phyloP scores from a whole-genome alignment of 352 stramenopile genomes.

The Phytophthora citrophthora region DNA sequence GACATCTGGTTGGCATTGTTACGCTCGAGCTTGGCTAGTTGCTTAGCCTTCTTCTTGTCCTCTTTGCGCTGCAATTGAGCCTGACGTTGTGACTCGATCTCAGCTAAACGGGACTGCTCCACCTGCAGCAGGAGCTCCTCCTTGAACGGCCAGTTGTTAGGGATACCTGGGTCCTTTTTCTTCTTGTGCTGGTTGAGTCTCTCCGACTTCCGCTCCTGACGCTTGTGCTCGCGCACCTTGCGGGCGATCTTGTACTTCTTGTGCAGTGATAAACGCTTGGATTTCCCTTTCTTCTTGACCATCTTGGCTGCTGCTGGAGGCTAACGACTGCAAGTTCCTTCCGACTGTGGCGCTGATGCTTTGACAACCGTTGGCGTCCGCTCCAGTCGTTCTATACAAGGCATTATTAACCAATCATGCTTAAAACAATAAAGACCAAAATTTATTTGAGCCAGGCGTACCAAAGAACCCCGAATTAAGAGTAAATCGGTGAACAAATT shows the following conservation, averaged over 20 bases:
- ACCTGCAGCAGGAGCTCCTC: slow-evolving; percentile 92
- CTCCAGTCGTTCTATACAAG: slow-evolving; percentile 48
- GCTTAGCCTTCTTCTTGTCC: slow-evolving; percentile 78
- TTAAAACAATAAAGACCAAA: too few relatives aligned
- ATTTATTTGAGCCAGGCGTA: too few relatives aligned
- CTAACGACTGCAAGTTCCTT: too few relatives aligned
- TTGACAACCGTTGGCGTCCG: slow-evolving; percentile 20
- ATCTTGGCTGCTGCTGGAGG: slow-evolving; percentile 56
- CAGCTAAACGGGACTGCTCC: slow-evolving; percentile 77
- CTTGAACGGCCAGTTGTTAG: slow-evolving; percentile 99
- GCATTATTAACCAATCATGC: too few relatives aligned
- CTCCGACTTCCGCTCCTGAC: slow-evolving; percentile 94
- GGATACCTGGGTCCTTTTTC: slow-evolving; percentile 98
- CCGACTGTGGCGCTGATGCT: slow-evolving; percentile 1
- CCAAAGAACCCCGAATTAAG: too few relatives aligned
- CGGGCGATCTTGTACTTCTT: slow-evolving; percentile 99
- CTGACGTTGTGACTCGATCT: slow-evolving; percentile 68
- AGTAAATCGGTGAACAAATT: too few relatives aligned
- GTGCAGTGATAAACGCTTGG: slow-evolving; percentile 96
- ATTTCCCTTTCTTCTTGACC: slow-evolving; percentile 99
- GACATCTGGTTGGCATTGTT: slow-evolving; percentile 35
- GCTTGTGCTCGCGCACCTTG: slow-evolving; percentile 94
- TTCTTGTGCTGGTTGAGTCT: slow-evolving; percentile 91
- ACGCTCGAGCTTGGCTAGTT: slow-evolving; percentile 27
- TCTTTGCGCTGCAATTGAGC: slow-evolving; percentile 67